Evolutionary conservation across 2,329 filamentous ascomycete species (phyloP).

Genomic region (Aspergillus cejpii): DNA sequence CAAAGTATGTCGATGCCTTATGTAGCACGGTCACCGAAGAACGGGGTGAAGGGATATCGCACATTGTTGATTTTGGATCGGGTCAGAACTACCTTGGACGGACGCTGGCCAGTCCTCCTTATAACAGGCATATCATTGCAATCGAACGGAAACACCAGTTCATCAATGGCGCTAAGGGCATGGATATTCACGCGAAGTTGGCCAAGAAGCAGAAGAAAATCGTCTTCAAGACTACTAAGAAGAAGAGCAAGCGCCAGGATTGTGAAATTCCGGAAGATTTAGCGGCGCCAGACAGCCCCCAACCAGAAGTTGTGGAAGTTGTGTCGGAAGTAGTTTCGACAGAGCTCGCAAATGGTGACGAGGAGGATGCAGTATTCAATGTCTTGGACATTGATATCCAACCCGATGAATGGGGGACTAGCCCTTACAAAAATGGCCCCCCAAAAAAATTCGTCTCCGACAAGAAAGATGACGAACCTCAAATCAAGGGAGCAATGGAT

Average conservation of each 20-base stretch:
- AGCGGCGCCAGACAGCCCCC: background rate
- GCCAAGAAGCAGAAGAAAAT: constrained; percentile 64
- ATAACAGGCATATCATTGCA: constrained; percentile 79
- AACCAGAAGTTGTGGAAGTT: constrained; percentile 1
- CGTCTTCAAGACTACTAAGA: constrained; percentile 61
- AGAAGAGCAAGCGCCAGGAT: constrained; percentile 51
- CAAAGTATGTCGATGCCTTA: constrained; percentile 71
- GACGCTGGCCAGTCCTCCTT: constrained; percentile 75
- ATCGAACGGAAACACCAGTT: constrained; percentile 84
- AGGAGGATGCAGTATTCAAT: constrained; percentile 27
- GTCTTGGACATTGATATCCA: constrained; percentile 31
- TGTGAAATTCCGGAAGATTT: constrained; percentile 15
- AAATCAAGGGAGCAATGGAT: constrained; percentile 32
- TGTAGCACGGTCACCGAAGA: constrained; percentile 49
- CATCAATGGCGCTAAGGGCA: constrained; percentile 73
- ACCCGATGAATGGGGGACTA: constrained; percentile 23
- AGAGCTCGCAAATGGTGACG: constrained; percentile 10
- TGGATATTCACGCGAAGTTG: constrained; percentile 76
- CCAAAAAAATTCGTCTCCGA: constrained; percentile 4
- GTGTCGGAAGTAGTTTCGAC: constrained; percentile 5
- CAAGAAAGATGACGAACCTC: constrained; percentile 15
- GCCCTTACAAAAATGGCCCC: constrained; percentile 8
- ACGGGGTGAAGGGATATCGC: constrained; percentile 54
- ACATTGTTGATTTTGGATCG: constrained; percentile 92
- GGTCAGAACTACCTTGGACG: constrained; percentile 94